Percentiles rank a stretch among this genome's conserved stretches.
Evolutionary conservation across 257 asterid species (phyloP).

Genomic region (Rehmannia glutinosa): DNA sequence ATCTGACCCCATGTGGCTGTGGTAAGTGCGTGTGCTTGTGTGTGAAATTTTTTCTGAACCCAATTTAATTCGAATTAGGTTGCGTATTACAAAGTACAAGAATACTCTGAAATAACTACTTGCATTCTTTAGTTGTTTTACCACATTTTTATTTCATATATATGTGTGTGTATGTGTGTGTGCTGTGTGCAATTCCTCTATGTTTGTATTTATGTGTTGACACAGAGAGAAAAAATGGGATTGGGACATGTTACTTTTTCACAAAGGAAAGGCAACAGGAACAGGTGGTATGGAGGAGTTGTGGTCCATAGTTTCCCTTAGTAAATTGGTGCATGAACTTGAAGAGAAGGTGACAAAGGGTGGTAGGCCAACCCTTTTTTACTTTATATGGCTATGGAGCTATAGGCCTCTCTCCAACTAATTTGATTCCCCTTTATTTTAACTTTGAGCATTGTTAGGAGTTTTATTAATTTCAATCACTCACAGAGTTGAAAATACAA

Average conservation of each 20-base stretch:
- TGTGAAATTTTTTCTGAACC: too few species aligned
- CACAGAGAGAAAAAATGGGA: background rate
- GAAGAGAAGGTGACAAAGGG: conserved; percentile 24
- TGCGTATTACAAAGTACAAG: conserved; percentile 14
- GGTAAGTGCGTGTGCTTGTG: background rate
- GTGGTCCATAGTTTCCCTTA: conserved; percentile 30
- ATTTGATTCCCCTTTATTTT: conserved; percentile 25
- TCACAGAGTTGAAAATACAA: background rate
- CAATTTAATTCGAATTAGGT: background rate
- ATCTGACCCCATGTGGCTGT: conserved; percentile 28
- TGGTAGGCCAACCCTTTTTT: conserved; percentile 29
- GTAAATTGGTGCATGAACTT: conserved; percentile 27
- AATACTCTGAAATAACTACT: background rate
- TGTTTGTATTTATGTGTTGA: background rate
- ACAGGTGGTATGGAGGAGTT: conserved; percentile 15
- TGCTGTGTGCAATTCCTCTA: too few species aligned
- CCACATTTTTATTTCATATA: too few species aligned
- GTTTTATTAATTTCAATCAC: too few species aligned
- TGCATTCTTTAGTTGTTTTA: conserved; percentile 2
- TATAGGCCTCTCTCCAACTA: conserved; percentile 6
- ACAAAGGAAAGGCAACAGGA: conserved; percentile 27
- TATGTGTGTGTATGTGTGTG: background rate
- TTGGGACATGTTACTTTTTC: background rate
- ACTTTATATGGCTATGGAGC: conserved; percentile 13
- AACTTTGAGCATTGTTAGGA: too few species aligned